phyloP scores from a whole-genome alignment of 2,329 filamentous ascomycete genomes.

The Rachicladosporium sp. region DNA sequence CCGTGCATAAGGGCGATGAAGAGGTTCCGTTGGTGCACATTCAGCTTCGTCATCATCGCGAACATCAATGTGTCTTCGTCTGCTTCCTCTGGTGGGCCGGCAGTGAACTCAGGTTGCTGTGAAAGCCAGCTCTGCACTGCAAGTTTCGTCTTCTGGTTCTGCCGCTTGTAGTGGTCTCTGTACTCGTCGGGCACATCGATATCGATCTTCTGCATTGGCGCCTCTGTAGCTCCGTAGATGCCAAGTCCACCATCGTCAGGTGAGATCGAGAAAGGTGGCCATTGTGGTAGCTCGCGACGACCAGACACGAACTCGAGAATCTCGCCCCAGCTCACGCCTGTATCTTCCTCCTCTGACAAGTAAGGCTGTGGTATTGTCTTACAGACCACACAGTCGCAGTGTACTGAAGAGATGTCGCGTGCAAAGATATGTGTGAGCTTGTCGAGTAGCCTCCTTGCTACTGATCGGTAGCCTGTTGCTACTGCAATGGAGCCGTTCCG shows the following conservation, averaged over 20 bases:
- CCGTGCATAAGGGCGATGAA: conserved; percentile 70
- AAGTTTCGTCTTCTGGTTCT: conserved; percentile 84
- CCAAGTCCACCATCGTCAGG: conserved; percentile 45
- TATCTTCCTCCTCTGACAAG: conserved; percentile 41
- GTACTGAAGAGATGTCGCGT: conserved; percentile 73
- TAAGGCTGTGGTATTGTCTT: conserved; percentile 33
- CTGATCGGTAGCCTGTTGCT: conserved; percentile 85
- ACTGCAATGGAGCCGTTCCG: conserved; percentile 86
- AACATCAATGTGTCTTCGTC: conserved; percentile 91
- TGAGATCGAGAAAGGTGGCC: conserved; percentile 72
- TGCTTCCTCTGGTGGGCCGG: conserved; percentile 71
- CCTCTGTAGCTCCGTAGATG: conserved; percentile 40
- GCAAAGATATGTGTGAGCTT: conserved; percentile 90
- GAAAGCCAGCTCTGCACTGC: conserved; percentile 84
- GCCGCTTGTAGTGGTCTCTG: conserved; percentile 78
- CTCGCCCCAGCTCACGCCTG: conserved; percentile 85
- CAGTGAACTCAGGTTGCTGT: conserved; percentile 60
- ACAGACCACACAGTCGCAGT: conserved; percentile 81
- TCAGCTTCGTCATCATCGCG: conserved; percentile 80
- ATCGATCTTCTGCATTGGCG: conserved; percentile 67
- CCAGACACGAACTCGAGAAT: conserved; percentile 88
- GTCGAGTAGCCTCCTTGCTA: conserved; percentile 81
- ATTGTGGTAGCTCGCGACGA: conserved; percentile 68
- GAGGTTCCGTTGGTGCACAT: conserved; percentile 59
- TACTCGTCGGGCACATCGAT: conserved; percentile 92